These are phyloP conservation scores for Pisolithus albus DNA, from an alignment of 768 basidiomycete genomes.

Conservation along the genomic window DNA sequence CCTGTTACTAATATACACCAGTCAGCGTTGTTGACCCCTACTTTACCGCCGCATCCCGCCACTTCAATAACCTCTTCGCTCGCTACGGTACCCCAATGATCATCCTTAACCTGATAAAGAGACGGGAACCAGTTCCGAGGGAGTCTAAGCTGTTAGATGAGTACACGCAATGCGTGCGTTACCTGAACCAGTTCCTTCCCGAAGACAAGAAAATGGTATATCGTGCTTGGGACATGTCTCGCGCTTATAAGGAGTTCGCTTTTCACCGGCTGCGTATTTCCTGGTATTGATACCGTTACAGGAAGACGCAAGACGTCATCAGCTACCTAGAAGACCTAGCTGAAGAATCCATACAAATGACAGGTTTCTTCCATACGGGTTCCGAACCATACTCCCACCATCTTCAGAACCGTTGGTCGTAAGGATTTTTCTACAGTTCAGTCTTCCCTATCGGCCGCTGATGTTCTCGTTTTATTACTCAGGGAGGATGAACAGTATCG, in stretches of 20 bases:
- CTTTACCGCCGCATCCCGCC: conserved; percentile 85
- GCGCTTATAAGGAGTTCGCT: conserved; percentile 86
- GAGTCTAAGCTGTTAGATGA: conserved; percentile 88
- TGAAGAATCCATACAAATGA: conserved; percentile 86
- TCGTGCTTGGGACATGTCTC: conserved; percentile 93
- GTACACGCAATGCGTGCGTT: conserved; percentile 86
- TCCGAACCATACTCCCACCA: conserved; percentile 75
- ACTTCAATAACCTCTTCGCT: conserved; percentile 86
- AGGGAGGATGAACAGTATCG: conserved; percentile 20
- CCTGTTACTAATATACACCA: conserved; percentile 24
- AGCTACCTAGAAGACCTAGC: conserved; percentile 92
- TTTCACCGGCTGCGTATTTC: not conserved
- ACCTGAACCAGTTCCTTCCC: conserved; percentile 94
- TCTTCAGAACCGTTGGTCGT: conserved; percentile 39
- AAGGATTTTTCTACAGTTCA: conserved; percentile 2
- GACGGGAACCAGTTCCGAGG: conserved; percentile 66
- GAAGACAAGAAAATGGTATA: conserved; percentile 81
- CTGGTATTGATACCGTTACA: conserved; percentile 22
- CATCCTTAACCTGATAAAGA: conserved; percentile 92
- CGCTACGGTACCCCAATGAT: conserved; percentile 88
- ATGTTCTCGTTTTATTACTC: conserved; percentile 12
- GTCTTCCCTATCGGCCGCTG: not conserved
- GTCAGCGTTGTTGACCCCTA: conserved; percentile 94
- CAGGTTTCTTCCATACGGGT: conserved; percentile 94
- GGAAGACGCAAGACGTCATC: conserved; percentile 94